Conservation (phyloP, 495 filamentous ascomycete genomes). For the Cercophora sp. region DNA sequence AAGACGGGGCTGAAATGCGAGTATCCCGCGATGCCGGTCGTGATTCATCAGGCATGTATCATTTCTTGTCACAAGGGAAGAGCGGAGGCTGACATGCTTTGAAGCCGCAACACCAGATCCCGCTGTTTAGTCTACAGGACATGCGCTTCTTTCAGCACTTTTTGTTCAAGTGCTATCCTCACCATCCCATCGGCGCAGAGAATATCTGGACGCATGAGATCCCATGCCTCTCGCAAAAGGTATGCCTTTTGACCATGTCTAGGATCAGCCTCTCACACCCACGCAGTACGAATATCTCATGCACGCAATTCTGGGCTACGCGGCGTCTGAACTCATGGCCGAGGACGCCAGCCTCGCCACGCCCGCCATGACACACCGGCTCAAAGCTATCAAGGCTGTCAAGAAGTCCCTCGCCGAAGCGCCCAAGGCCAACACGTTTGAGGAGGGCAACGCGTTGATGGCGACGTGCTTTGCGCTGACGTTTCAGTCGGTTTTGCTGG, state of each 20-base stretch:
- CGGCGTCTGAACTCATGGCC: slow-evolving; percentile 50
- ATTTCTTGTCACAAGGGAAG: no score
- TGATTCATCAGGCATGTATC: slow-evolving; percentile 41
- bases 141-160: slow-evolving; percentile 65
- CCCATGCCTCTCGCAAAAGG: slow-evolving; percentile 54
- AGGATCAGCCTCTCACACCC: no score
- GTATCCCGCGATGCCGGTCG: slow-evolving; percentile 47
- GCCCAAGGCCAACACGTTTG: slow-evolving; percentile 28
- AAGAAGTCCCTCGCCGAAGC: slow-evolving; percentile 41
- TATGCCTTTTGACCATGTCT: slow-evolving; percentile 30
- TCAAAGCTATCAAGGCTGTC: slow-evolving; percentile 54
- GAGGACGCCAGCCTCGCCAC: slow-evolving; percentile 26
- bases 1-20: slow-evolving; percentile 55
- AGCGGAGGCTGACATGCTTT: no score
- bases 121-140: slow-evolving; percentile 52
- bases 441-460: slow-evolving; percentile 48
- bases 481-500: slow-evolving; percentile 56
- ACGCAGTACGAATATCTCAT: slow-evolving; percentile 54
- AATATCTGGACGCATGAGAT: slow-evolving; percentile 55
- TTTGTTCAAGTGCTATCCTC: slow-evolving; percentile 51
- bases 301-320: slow-evolving; percentile 56
- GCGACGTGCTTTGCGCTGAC: slow-evolving; percentile 57
- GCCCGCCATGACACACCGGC: slow-evolving; percentile 50
- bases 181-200: slow-evolving; percentile 57
- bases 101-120: slow-evolving; percentile 41